A percentile compares a stretch with the other conserved stretches of the same genome.
phyloP scores from a whole-genome alignment of 2,329 filamentous ascomycete genomes.

The Emydomyces testavorans region DNA sequence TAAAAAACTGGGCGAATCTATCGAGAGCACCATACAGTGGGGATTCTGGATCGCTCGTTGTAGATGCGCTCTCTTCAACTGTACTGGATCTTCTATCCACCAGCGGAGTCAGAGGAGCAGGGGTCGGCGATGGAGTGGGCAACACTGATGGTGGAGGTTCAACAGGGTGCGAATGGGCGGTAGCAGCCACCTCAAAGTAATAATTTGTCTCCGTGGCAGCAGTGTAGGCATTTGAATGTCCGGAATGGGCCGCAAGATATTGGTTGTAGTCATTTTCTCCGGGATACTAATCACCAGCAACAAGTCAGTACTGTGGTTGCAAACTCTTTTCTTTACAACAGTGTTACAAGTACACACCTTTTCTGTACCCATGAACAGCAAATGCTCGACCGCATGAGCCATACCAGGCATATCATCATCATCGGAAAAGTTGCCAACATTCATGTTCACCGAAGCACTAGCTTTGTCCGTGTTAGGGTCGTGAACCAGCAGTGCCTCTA shows the following conservation, averaged over 20 bases:
- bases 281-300: constrained; percentile 51
- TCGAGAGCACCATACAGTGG: constrained; percentile 73
- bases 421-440: constrained; percentile 92
- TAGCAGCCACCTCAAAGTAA: constrained; percentile 88
- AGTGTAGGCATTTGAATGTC: constrained; percentile 90
- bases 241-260: constrained; percentile 81
- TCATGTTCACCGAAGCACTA: constrained; percentile 86
- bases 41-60: constrained; percentile 29
- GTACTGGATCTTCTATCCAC: constrained; percentile 15
- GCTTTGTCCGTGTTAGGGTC: constrained; percentile 95
- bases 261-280: constrained; percentile 91
- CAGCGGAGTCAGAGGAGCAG: constrained; percentile 10
- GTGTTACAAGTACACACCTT: constrained; percentile 46
- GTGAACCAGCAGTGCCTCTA: constrained; percentile 86
- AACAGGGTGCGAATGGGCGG: constrained; percentile 38
- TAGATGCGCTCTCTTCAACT: constrained; percentile 16
- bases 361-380: constrained; percentile 96
- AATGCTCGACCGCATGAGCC: constrained; percentile 91
- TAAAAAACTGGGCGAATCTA: constrained; percentile 88
- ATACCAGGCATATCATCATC: constrained; percentile 82
- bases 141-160: constrained; percentile 2
- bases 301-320: too few relatives aligned
- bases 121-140: constrained; percentile 9
- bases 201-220: constrained; percentile 91
- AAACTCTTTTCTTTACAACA: too few relatives aligned